Evolutionary conservation across 495 filamentous ascomycete species (phyloP), one percentile per base, ranked within the genome.

Genomic region (Penicillium herquei): DNA sequence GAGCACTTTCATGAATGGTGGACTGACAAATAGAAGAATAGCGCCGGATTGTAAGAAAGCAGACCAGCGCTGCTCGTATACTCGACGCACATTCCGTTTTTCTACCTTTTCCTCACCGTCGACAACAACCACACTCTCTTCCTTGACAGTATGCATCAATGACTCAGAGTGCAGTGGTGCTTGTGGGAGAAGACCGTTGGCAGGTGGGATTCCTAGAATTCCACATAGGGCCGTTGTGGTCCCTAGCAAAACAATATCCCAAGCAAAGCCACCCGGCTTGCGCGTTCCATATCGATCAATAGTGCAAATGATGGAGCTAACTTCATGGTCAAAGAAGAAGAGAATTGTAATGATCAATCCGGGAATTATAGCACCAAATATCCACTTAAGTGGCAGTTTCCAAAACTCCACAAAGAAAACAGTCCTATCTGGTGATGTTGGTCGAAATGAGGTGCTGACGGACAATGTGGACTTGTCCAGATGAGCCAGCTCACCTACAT

Each of bases 251-350:
- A 82, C 72, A 13, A 88, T 83, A 56, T 88, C 86, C 86, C 86
- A 88, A 2, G 86, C 85, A 55, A 86, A 88, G 0, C 87, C 86
- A 3, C 83, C 81, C 1, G 84, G 85, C 55, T 88, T 88, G 40
- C 71, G 73, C 3, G 83, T 82, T 6, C 86, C 85, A 62, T 89
- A 88, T 14, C 84, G 80, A 16, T 83, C 78, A 51, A 87, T 79
- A 0, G 86, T 89, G 61, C 85, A 87, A 46, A 88, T 88, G 51
- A 89, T 89, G n/a, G 84, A 88, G 62, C 82, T 87, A 21, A 89
- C 84, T 60, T 89, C 86, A 50, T 88, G 87, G 53, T 89, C 86
- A 59, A 89, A 89, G 71, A 87, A 89, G 73, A 88, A 89, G 0
- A 89, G 77, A 0, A 84, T 72, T 1, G 85, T 89, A 52, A 89